Percentiles rank a stretch among this genome's conserved stretches.
phyloP scores from a whole-genome alignment of 331 rosid genomes.

The Phaseolus coccineus region DNA sequence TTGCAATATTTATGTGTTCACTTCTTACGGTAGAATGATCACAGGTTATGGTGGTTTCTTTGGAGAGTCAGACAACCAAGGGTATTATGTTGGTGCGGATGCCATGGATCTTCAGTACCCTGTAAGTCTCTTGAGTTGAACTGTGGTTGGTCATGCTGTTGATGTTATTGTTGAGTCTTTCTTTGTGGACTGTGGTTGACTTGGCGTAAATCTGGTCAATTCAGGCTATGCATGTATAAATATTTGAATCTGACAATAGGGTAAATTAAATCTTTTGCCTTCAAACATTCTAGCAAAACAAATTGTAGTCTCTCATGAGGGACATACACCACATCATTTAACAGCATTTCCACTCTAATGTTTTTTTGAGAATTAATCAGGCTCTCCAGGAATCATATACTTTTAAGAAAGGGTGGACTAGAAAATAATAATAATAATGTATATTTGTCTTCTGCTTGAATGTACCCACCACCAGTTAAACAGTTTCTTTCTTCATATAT shows the following conservation, averaged over 20 bases:
- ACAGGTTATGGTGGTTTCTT: constrained; percentile 74
- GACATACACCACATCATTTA: constrained; percentile 3
- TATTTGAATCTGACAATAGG: constrained; percentile 24
- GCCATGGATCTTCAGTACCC: constrained; percentile 70
- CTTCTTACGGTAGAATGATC: constrained; percentile 58
- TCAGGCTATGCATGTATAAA: neutral
- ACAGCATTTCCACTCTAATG: constrained; percentile 20
- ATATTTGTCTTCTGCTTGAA: constrained; percentile 8
- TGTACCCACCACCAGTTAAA: neutral
- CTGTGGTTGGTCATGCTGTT: constrained; percentile 3
- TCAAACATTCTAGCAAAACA: neutral
- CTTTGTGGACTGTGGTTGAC: constrained; percentile 38
- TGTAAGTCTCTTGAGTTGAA: constrained; percentile 52
- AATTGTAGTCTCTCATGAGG: neutral
- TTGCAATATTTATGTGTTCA: constrained; percentile 52
- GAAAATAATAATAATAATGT: neutral
- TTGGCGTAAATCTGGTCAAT: constrained; percentile 25
- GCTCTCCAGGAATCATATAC: neutral
- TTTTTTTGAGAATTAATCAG: neutral
- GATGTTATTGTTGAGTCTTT: constrained; percentile 10
- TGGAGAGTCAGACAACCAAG: constrained; percentile 72
- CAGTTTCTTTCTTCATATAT: neutral
- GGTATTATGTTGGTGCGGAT: constrained; percentile 66
- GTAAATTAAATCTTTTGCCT: neutral
- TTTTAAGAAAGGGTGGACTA: constrained; percentile 10